Evolutionary conservation across 148 eudicot genomes (phyloP).

Genomic region (Arctostaphylos glauca): DNA sequence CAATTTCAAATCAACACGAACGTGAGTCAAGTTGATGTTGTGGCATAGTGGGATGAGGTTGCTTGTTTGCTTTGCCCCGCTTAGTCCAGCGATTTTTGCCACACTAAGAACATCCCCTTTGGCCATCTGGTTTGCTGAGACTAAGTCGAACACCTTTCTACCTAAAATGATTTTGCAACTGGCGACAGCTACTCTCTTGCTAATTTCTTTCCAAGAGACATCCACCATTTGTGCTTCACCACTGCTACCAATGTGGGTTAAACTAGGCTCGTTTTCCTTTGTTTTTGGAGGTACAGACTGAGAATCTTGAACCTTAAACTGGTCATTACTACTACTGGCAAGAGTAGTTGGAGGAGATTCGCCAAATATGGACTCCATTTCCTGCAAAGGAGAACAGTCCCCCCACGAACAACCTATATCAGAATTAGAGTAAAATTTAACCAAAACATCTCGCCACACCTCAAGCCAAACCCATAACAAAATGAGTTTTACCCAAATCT

Average conservation of each 20-base stretch:
- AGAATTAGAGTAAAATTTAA: no score
- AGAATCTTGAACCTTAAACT: conserved; percentile 30
- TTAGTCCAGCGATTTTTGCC: conserved; percentile 83
- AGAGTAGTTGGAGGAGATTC: conserved; percentile 52
- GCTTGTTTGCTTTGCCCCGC: conserved; percentile 84
- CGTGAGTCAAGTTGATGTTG: conserved; percentile 66
- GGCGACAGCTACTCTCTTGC: conserved; percentile 78
- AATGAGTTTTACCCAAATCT: no score
- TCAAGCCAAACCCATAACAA: no score
- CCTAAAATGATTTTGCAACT: conserved; percentile 83
- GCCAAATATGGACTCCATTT: conserved; percentile 82
- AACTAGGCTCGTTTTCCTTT: conserved; percentile 17
- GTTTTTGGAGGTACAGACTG: conserved; percentile 25
- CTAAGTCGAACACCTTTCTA: conserved; percentile 68
- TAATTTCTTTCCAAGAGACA: conserved; percentile 65
- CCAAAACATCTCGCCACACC: no score
- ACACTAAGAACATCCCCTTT: conserved; percentile 89
- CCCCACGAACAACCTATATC: no score
- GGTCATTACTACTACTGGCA: conserved; percentile 39
- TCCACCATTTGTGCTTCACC: conserved; percentile 98
- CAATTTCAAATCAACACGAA: conserved; percentile 60
- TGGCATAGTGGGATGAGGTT: conserved; percentile 92
- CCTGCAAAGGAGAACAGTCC: conserved; percentile 35
- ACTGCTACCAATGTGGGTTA: conserved; percentile 61
- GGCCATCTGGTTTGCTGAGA: conserved; percentile 73